phyloP scores from a whole-genome alignment of 352 stramenopile species.

The Aphanomyces stellatus region DNA sequence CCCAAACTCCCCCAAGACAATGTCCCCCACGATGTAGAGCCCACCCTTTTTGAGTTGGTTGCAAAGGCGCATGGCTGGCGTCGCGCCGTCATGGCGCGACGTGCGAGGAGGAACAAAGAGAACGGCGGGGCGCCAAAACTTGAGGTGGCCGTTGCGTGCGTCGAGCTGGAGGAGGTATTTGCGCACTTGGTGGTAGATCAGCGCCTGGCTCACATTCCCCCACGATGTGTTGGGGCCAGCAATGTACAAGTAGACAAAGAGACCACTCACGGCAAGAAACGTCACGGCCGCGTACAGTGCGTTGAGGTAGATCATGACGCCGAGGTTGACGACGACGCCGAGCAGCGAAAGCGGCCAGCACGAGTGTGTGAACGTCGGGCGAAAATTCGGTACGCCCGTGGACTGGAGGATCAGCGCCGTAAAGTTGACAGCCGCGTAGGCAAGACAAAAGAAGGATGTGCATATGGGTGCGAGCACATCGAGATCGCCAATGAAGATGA shows the following conservation, averaged over 20 bases:
- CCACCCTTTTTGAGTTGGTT: constrained; percentile 77
- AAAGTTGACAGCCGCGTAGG: constrained; percentile 63
- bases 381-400: constrained; percentile 71
- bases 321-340: constrained; percentile 47
- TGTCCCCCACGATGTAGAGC: constrained; percentile 58
- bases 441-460: constrained; percentile 74
- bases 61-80: constrained; percentile 53
- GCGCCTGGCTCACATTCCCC: constrained; percentile 73
- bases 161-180: constrained; percentile 74
- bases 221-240: constrained; percentile 39
- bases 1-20: constrained; percentile 38
- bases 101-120: constrained; percentile 45
- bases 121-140: constrained; percentile 72
- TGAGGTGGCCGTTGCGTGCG: constrained; percentile 51
- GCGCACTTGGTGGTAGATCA: constrained; percentile 79
- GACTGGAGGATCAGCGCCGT: constrained; percentile 68
- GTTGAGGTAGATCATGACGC: constrained; percentile 72
- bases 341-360: constrained; percentile 54
- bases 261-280: constrained; percentile 36
- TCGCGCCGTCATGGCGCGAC: too few relatives aligned
- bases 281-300: constrained; percentile 46
- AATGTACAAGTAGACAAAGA: constrained; percentile 68
- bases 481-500: constrained; percentile 66
- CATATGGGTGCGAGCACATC: constrained; percentile 71
- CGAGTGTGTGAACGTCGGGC: constrained; percentile 60